Evolutionary conservation across 257 asterid species (phyloP).

Genomic region (Solanum lycopersicoides): DNA sequence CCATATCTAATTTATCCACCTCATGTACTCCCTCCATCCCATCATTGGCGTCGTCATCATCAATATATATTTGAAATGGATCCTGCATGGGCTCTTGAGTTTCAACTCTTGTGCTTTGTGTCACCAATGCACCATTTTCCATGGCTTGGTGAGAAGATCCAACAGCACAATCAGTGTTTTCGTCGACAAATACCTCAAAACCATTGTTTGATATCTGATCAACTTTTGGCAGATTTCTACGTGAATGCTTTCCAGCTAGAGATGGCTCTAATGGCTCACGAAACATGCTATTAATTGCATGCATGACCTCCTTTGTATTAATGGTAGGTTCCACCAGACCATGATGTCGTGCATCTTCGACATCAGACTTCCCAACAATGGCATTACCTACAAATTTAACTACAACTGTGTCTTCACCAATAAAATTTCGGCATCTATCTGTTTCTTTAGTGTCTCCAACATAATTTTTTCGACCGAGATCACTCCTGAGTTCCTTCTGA

Average conservation of each 20-base stretch:
- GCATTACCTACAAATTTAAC: slow-evolving; percentile 64
- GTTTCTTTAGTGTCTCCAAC: slow-evolving; percentile 14
- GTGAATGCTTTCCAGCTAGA: slow-evolving; percentile 23
- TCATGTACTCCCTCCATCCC: slow-evolving; percentile 15
- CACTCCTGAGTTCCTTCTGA: slow-evolving; percentile 5
- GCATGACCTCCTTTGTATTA: slow-evolving; percentile 80
- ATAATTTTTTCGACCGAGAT: slow-evolving; percentile 1
- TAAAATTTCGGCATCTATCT: slow-evolving; percentile 9
- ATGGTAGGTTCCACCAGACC: slow-evolving; percentile 89
- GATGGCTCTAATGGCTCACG: slow-evolving; percentile 69
- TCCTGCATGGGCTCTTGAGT: slow-evolving; percentile 28
- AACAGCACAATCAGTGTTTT: slow-evolving; percentile 18
- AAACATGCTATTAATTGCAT: slow-evolving; percentile 79
- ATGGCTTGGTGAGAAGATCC: slow-evolving; percentile 15
- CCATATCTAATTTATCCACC: slow-evolving; percentile 5
- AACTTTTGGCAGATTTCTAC: slow-evolving; percentile 21
- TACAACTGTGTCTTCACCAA: slow-evolving; percentile 43
- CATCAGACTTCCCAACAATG: slow-evolving; percentile 52
- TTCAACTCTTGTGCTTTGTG: slow-evolving; percentile 9
- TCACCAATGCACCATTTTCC: slow-evolving; percentile 9
- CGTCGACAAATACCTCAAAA: slow-evolving; percentile 37
- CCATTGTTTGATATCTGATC: slow-evolving; percentile 20
- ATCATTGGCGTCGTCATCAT: slow-evolving; percentile 45
- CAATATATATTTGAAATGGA: slow-evolving; percentile 57
- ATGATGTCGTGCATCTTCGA: slow-evolving; percentile 84